phyloP scores from a whole-genome alignment of 306 rosid species.

The Cucumis cinereus region DNA sequence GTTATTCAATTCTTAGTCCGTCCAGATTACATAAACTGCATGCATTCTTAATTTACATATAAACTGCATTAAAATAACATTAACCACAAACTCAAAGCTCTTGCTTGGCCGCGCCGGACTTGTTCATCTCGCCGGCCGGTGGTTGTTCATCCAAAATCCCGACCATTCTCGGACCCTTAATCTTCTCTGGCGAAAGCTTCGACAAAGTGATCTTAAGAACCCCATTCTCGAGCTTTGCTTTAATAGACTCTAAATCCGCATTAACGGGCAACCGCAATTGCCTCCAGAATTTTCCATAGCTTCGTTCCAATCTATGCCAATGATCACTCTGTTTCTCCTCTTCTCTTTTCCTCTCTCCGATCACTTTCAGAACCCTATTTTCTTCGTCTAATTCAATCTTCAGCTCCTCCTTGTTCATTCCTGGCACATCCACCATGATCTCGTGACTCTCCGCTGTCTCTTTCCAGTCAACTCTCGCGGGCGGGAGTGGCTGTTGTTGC shows the following conservation, averaged over 20 bases:
- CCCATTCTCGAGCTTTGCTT: slow-evolving; percentile 46
- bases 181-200: slow-evolving; percentile 42
- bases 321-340: slow-evolving; percentile 42
- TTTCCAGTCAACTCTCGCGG: slow-evolving; percentile 55
- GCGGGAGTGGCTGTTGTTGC: slow-evolving; percentile 16
- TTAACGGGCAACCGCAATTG: slow-evolving; percentile 48
- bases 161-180: slow-evolving; percentile 34
- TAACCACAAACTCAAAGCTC: slow-evolving; percentile 31
- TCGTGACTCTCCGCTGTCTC: slow-evolving; percentile 49
- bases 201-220: slow-evolving; percentile 38
- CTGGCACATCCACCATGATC: slow-evolving; percentile 57
- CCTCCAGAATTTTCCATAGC: slow-evolving; percentile 58
- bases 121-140: slow-evolving; percentile 3
- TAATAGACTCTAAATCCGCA: slow-evolving; percentile 44
- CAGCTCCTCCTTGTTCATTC: slow-evolving; percentile 37
- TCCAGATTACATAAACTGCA: no score
- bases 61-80: background rate
- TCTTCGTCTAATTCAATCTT: slow-evolving; percentile 47
- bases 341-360: slow-evolving; percentile 55
- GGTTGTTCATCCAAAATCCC: slow-evolving; percentile 20
- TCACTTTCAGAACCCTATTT: slow-evolving; percentile 42
- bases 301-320: slow-evolving; percentile 53
- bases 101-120: slow-evolving; percentile 21
- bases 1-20: no score
- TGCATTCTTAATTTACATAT: no score